Evolutionary conservation across 495 filamentous ascomycete species (phyloP), one percentile per base, ranked within the genome.

Genomic region (Annulohypoxylon moriforme): DNA sequence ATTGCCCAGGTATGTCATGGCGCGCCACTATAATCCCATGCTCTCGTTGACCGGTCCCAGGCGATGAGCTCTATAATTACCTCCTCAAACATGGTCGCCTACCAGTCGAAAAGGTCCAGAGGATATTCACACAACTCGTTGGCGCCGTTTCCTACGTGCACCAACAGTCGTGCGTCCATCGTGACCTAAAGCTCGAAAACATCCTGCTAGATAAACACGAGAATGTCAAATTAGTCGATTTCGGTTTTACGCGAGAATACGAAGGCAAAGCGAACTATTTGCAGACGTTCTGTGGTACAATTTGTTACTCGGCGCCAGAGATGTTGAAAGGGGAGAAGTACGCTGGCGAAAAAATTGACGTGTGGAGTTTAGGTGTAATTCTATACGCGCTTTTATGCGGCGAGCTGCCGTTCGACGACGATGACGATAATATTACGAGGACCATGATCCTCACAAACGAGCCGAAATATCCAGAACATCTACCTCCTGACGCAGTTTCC

Each of bases 241-340:
- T 99, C 80, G 96, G 96, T 8, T 99, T 99, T 76, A 99, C 96
- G 10, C 86, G 96, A 64, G 96, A 99, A 79, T 99, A 99, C 78
- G 94, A 98, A 77, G 94, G 94, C 25, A 96, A 95, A 71, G 86
- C 94, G 57, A 98, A 93, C 81, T 96, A 98, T 74, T 81, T 99
- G 58, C 96, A 98, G 78, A 99, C 96, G 1, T 99, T 97, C 79
- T 99, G 96, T 80, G 96, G 96, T 14, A 99, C 96, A 3, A 90
- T 99, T 67, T 98, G 94, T 81, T 99, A 99, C 80, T 97, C 93
- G 66, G 96, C 96, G 7, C 96, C 96, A 2, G 96, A 99, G 77
- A 98, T 99, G 96, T 86, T 99, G 34, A 97, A 96, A 77, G 96
- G 94, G 38, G 96, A 99, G 80, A 98, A 96, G 77, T 99, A 99